Evolutionary conservation across 129 eudicot genomes (phyloP).

Genomic region (Lactuca saligna): DNA sequence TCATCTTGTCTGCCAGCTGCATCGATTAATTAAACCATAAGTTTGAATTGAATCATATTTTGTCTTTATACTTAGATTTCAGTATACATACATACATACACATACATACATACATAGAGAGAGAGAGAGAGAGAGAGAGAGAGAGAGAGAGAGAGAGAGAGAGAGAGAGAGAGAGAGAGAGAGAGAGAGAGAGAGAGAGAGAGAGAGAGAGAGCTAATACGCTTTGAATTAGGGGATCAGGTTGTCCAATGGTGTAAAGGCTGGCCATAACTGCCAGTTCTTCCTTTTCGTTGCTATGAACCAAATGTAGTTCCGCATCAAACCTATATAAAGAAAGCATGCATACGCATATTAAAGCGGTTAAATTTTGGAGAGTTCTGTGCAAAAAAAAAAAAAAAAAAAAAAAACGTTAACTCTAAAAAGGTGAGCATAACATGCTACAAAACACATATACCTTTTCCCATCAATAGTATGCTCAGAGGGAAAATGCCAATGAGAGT

Average conservation of each 20-base stretch:
- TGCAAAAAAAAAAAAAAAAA: not conserved
- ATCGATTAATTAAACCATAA: not conserved
- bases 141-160: not conserved
- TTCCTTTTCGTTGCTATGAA: slow-evolving; percentile 29
- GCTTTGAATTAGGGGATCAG: slow-evolving; percentile 44
- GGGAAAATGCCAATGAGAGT: slow-evolving; percentile 80
- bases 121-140: not conserved
- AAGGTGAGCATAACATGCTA: not conserved
- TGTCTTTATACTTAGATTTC: not conserved
- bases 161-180: not conserved
- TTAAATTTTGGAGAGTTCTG: not conserved
- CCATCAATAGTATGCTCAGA: slow-evolving; percentile 64
- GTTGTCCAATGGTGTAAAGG: slow-evolving; percentile 38
- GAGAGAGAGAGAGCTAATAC: slow-evolving; percentile 14
- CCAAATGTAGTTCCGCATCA: slow-evolving; percentile 47
- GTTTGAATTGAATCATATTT: not conserved
- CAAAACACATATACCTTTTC: slow-evolving; percentile 23
- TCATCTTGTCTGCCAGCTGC: slow-evolving; percentile 31
- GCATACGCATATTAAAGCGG: not conserved
- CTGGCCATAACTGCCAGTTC: slow-evolving; percentile 38
- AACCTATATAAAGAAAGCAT: slow-evolving; percentile 17
- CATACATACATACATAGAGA: too few relatives aligned
- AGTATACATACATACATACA: too few relatives aligned
- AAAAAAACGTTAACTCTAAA: not conserved
- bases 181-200: not conserved